Evolutionary conservation across 1,284 basidiomycete genomes (phyloP).

Genomic region (Irpex lacteus): DNA sequence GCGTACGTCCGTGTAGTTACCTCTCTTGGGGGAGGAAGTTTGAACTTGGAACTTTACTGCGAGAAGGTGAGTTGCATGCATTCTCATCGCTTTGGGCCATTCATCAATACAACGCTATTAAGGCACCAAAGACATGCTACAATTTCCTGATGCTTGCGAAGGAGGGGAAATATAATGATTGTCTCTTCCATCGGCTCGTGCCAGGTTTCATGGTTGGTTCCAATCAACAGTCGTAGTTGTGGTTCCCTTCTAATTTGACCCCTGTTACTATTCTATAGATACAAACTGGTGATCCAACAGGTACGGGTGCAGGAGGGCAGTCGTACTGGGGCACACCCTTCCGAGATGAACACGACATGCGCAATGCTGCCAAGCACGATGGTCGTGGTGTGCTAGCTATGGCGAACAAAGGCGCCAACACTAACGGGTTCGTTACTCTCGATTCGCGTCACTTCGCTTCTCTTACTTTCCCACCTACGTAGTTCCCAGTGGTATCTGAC

Average conservation of each 20-base stretch:
- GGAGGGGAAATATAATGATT: slow-evolving; percentile 87
- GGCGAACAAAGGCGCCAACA: slow-evolving; percentile 88
- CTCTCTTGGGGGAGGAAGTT: slow-evolving; percentile 78
- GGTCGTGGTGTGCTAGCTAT: slow-evolving; percentile 80
- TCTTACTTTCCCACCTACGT: slow-evolving; percentile 13
- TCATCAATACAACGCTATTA: background rate
- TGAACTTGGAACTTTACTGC: slow-evolving; percentile 92
- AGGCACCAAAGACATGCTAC: slow-evolving; percentile 97
- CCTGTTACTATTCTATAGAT: slow-evolving; percentile 44
- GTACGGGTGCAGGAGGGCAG: slow-evolving; percentile 90
- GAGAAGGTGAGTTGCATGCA: slow-evolving; percentile 60
- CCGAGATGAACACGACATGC: slow-evolving; percentile 86
- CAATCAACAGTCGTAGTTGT: background rate
- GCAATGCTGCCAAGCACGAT: slow-evolving; percentile 85
- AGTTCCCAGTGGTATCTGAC: slow-evolving; percentile 92
- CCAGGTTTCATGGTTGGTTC: slow-evolving; percentile 91
- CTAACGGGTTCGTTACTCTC: slow-evolving; percentile 61
- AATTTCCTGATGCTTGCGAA: slow-evolving; percentile 94
- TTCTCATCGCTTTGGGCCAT: background rate
- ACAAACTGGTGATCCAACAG: slow-evolving; percentile 96
- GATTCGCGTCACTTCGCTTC: background rate
- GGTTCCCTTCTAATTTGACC: background rate
- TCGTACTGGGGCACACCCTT: slow-evolving; percentile 97
- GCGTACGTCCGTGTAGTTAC: slow-evolving; percentile 92
- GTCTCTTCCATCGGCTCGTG: slow-evolving; percentile 90